Evolutionary conservation across 2,329 filamentous ascomycete genomes (phyloP).

Genomic region (Fusarium agapanthi): DNA sequence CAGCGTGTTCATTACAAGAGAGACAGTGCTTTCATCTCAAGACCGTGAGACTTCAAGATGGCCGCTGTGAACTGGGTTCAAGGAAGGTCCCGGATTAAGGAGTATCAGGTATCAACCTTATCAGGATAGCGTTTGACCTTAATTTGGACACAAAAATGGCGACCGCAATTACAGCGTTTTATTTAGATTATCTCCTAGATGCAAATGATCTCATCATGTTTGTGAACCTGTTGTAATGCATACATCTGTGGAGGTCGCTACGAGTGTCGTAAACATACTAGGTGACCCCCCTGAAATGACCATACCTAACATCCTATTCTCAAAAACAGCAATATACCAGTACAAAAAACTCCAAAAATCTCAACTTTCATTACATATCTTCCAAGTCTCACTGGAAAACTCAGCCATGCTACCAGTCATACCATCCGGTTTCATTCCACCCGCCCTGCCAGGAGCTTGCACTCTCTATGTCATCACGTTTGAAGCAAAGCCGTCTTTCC

Average conservation of each 20-base stretch:
- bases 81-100: neutral
- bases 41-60: too few relatives aligned
- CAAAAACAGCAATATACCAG: neutral
- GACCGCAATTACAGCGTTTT: neutral
- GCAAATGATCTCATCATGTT: neutral
- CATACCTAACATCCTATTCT: neutral
- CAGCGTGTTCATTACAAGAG: accelerated
- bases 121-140: neutral
- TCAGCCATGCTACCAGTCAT: too few relatives aligned
- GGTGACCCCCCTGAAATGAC: neutral
- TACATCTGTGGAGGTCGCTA: too few relatives aligned
- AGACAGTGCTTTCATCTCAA: neutral
- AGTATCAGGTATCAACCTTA: neutral
- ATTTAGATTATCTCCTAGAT: too few relatives aligned
- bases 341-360: too few relatives aligned
- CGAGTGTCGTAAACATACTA: accelerated
- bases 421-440: neutral
- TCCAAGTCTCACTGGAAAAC: accelerated
- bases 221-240: accelerated
- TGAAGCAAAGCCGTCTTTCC: neutral
- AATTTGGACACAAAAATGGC: neutral
- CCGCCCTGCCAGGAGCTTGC: neutral
- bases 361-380: neutral
- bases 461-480: neutral
- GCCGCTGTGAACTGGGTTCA: too few relatives aligned